Base-by-base conservation (phyloP, 257 asterid species). In the Coffea canephora region DNA sequence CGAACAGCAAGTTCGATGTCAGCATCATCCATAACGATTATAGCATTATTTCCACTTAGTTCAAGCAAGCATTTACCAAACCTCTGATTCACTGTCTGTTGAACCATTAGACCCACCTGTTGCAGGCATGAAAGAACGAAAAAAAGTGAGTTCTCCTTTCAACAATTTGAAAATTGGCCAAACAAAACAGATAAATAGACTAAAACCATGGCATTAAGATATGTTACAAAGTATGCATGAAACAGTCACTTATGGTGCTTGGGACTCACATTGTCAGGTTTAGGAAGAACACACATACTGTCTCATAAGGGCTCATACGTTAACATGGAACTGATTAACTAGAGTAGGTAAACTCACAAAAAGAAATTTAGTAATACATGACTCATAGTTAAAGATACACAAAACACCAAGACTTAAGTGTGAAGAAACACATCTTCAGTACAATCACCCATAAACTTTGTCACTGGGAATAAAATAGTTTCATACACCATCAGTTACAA, bases 31-130 rank as follows among this genome's bases (percentile, higher is more conserved):
- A 94, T 96, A 79, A 96, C 88, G 48, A 94, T 89, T 79, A 96
- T 94, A 75, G 99, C 99, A 82, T 96, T 96, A 73, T 96, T 96
- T 65, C 99, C 99, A 77, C 99, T 96, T 81, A 96, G 77, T 81
- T 96, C 99, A 50, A 96, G 94, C 82, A 96, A 88, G 84, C 98
- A 94, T 86, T 92, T 94, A 15, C 99, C 99, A 80, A 80, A 91
- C 84, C 99, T 88, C 84, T 90, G 91, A 82, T 85, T 92, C 67
- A 94, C 98, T 10, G 94, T 96, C 84, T 91, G 97, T 84, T 92
- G 99, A 82, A 96, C 98, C 92, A 87, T 87, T 79, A 92, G 89
- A 71, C 98, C 99, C 78, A 92, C 99, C 99, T 95, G 84, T 74
- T 67, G 49, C 71, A 67, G 79, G 79, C 73, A 83, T 54, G 59